A percentile compares a stretch with the other conserved stretches of the same genome.
These are phyloP conservation scores for Candida wancherniae DNA, from an alignment of 805 yeast species.

Conservation along the genomic window DNA sequence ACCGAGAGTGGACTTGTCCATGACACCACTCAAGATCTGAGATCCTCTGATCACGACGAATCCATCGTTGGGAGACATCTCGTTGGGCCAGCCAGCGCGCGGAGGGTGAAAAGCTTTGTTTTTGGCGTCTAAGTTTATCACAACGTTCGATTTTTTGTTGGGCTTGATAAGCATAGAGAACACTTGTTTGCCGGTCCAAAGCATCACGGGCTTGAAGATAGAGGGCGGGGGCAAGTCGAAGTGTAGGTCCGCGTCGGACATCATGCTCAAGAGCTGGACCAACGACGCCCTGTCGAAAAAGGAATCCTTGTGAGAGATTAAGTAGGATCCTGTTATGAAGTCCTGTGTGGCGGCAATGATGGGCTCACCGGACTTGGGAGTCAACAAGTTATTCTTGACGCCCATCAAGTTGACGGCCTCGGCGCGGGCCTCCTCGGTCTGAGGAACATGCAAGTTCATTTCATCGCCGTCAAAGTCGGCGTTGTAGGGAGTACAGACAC, in stretches of 20 bases:
- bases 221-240: constrained; percentile 96
- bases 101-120: constrained; percentile 88
- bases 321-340: constrained; percentile 93
- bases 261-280: constrained; percentile 81
- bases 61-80: constrained; percentile 98
- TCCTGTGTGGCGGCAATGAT: constrained; percentile 99
- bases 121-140: constrained; percentile 90
- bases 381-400: constrained; percentile 86
- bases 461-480: constrained; percentile 99
- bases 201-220: constrained; percentile 75
- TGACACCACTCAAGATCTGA: constrained; percentile 81
- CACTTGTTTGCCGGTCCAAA: constrained; percentile 98
- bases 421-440: constrained; percentile 97
- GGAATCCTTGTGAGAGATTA: constrained; percentile 89
- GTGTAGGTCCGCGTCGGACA: constrained; percentile 86
- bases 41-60: constrained; percentile 88
- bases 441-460: constrained; percentile 98
- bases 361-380: constrained; percentile 98
- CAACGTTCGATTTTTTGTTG: constrained; percentile 66
- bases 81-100: constrained; percentile 62
- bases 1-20: constrained; percentile 95
- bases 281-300: constrained; percentile 86
- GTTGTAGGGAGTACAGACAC: constrained; percentile 98
- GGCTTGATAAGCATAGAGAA: constrained; percentile 86
- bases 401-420: constrained; percentile 99